A percentile compares a stretch with the other conserved stretches of the same genome.
Conservation (phyloP, 2,329 filamentous ascomycete genomes). For the Neofusicoccum sp. region DNA sequence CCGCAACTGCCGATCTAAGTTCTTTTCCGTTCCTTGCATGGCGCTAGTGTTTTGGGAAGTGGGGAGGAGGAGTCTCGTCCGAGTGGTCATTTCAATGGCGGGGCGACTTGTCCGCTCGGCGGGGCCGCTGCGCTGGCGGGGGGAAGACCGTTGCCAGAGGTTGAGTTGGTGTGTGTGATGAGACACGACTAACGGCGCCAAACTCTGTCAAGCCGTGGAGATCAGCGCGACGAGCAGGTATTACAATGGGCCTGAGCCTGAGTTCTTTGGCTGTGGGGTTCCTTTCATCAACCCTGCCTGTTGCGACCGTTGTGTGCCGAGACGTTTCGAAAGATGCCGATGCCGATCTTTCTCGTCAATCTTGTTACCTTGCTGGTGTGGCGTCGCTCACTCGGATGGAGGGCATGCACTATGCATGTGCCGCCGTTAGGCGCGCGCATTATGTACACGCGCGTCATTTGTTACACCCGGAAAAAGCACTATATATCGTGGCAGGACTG, state of each 20-base stretch:
- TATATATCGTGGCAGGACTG: background rate
- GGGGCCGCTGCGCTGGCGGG: background rate
- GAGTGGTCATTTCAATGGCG: background rate
- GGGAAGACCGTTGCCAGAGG: background rate
- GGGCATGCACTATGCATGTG: background rate
- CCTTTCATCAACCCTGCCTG: background rate
- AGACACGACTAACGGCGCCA: background rate
- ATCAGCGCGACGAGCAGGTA: background rate
- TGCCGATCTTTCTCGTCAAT: background rate
- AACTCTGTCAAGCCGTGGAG: background rate
- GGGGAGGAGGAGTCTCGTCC: background rate
- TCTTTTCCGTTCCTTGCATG: background rate
- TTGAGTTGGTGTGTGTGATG: background rate
- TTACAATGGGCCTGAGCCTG: background rate
- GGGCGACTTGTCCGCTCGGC: background rate
- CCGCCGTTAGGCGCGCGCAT: background rate
- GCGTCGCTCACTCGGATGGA: background rate
- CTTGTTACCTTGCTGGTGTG: background rate
- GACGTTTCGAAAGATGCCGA: background rate
- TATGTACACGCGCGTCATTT: background rate
- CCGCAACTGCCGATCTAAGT: background rate
- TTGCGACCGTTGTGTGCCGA: background rate
- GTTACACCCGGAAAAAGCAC: background rate
- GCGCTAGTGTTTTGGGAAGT: constrained; percentile 11
- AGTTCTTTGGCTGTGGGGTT: background rate